Percentiles rank a stretch among this genome's conserved stretches.
These are phyloP conservation scores for Psophocarpus tetragonolobus DNA, from an alignment of 306 rosid genomes.

Conservation along the genomic window DNA sequence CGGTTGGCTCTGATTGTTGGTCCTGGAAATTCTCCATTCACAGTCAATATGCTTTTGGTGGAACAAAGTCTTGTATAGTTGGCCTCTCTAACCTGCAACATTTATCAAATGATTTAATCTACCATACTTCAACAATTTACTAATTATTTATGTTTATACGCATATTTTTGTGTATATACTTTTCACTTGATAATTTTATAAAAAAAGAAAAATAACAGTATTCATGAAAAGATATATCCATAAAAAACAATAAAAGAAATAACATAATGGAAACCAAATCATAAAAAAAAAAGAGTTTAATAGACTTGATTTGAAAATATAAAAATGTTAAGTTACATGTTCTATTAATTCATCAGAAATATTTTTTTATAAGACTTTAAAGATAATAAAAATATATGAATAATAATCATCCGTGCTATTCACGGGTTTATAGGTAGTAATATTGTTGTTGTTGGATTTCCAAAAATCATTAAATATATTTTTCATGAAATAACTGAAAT, in stretches of 20 bases:
- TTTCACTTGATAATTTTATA: no score
- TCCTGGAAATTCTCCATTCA: constrained; percentile 53
- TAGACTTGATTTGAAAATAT: neutral
- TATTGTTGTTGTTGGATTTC: neutral
- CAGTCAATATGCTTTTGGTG: constrained; percentile 52
- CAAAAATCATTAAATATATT: neutral
- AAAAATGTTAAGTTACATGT: no score
- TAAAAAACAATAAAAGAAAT: neutral
- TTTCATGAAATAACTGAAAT: neutral
- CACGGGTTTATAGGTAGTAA: no score
- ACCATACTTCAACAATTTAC: neutral
- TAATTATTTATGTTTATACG: no score
- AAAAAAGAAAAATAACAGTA: neutral
- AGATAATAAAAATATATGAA: no score
- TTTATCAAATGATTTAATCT: neutral
- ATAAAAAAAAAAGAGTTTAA: neutral
- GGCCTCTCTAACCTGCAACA: constrained; percentile 36
- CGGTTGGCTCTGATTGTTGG: constrained; percentile 39
- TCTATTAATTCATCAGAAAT: no score
- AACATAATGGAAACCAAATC: neutral
- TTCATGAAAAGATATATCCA: neutral
- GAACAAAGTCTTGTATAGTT: constrained; percentile 40
- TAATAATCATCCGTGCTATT: no score
- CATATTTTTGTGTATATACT: no score
- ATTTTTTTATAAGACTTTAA: no score